Evolutionary conservation across 192 early-diverging fungal species (phyloP), one percentile per base, ranked within the genome.

Genomic region (Backusella morwellensis): DNA sequence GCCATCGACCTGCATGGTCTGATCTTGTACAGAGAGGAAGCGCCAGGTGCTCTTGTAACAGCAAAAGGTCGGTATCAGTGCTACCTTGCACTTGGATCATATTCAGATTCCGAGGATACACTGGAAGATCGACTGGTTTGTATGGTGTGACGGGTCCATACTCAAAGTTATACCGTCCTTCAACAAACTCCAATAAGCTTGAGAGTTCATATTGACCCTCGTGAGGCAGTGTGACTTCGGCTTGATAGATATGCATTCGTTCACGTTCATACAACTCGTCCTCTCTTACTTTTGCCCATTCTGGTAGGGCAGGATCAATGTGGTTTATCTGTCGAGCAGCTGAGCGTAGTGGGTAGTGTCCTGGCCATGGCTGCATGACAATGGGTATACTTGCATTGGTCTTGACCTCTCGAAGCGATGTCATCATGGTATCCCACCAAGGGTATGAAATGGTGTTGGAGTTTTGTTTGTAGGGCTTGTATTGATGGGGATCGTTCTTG

Each of bases 131-230:
- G 35, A 80, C 73, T 12, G 88, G 85, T 4, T 72, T 40, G 21
- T 87, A 89, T 0, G 72, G 32, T 44, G 78, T 73, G 3, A 77
- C 71, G 54, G 85, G 73, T 7, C 69, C 78, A n/a, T 26, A 63
- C 71, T 89, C 86, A 38, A 86, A 81, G 63, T 89, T 89, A 83
- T 86, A 89, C 5, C 77, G 9, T 4, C 82, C 88, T 23, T 83
- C 79, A 9, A 80, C 68, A 76, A 78, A 87, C 76, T 89, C 88
- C 6, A 89, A 44, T 21, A 68, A 67, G 0, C 80, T 82, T 26
- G 77, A 71, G 2, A 86, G 63, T 15, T 36, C 9, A 77, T 77
- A 89, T n/a, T 41, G 36, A 32, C 85, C 88, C 3, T 47, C 70
- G 50, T 89, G 85, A 4, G 79, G 75, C 38, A 89, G 40, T 36